phyloP scores from a whole-genome alignment of 768 basidiomycete genomes.

The Termitomyces sp. region DNA sequence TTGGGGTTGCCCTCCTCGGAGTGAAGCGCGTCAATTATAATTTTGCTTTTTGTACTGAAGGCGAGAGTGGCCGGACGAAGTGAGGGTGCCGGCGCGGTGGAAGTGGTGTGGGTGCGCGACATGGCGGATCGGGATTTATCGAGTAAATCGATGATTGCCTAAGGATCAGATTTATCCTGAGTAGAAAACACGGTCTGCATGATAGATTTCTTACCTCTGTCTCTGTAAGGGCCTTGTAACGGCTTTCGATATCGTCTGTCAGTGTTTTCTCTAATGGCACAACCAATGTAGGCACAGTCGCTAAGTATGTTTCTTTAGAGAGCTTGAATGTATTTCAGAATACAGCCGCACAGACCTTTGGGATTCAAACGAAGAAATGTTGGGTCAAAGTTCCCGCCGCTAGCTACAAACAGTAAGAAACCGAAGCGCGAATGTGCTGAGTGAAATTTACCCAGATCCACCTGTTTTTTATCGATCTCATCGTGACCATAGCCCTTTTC shows the following conservation, averaged over 20 bases:
- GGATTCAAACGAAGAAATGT: slow-evolving; percentile 75
- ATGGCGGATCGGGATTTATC: slow-evolving; percentile 74
- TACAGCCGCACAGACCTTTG: slow-evolving; percentile 46
- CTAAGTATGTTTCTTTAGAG: slow-evolving; percentile 26
- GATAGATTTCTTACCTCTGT: slow-evolving; percentile 45
- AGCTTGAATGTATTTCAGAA: neutral
- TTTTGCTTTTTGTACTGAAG: slow-evolving; percentile 47
- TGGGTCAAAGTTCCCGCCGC: slow-evolving; percentile 75
- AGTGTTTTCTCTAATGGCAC: slow-evolving; percentile 81
- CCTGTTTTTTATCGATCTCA: slow-evolving; percentile 65
- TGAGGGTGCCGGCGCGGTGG: slow-evolving; percentile 66
- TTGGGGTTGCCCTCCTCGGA: slow-evolving; percentile 59
- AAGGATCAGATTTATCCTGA: neutral
- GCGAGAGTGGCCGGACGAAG: slow-evolving; percentile 79
- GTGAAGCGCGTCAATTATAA: slow-evolving; percentile 56
- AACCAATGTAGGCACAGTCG: slow-evolving; percentile 76
- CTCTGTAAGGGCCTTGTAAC: slow-evolving; percentile 77
- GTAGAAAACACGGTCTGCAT: neutral
- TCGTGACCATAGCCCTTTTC: slow-evolving; percentile 86
- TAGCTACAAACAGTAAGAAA: slow-evolving; percentile 35
- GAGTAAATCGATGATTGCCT: slow-evolving; percentile 77
- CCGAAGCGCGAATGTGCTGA: neutral
- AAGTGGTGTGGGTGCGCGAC: slow-evolving; percentile 67
- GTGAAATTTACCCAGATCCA: slow-evolving; percentile 48
- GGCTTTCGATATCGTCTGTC: slow-evolving; percentile 61